These are phyloP conservation scores for Withania somnifera DNA, from an alignment of 305 asterid genomes.

Conservation along the genomic window DNA sequence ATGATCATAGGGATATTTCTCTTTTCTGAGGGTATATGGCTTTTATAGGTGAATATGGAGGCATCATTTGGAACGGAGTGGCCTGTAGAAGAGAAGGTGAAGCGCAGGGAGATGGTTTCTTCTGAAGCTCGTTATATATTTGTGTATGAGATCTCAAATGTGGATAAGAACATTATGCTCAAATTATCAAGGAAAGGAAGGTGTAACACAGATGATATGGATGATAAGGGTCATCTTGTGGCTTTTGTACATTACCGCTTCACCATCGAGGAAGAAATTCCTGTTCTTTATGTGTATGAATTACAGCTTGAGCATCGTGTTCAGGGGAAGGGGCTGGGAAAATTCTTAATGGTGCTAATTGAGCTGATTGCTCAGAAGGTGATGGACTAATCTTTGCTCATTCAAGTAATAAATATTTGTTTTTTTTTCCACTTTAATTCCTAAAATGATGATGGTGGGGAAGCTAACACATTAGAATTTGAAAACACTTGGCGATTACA, in stretches of 20 bases:
- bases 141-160: slow-evolving; percentile 41
- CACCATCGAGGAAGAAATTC: slow-evolving; percentile 70
- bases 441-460: background rate
- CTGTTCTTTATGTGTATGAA: slow-evolving; percentile 85
- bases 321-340: slow-evolving; percentile 93
- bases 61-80: slow-evolving; percentile 66
- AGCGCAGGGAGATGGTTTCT: slow-evolving; percentile 74
- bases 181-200: slow-evolving; percentile 12
- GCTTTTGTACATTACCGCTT: slow-evolving; percentile 86
- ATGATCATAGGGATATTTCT: background rate
- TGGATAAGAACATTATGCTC: slow-evolving; percentile 16
- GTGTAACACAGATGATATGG: slow-evolving; percentile 18
- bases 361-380: slow-evolving; percentile 83
- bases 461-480: background rate
- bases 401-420: no score
- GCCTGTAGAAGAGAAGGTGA: slow-evolving; percentile 76
- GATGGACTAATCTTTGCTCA: background rate
- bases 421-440: background rate
- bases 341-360: slow-evolving; percentile 61
- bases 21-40: slow-evolving; percentile 2
- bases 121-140: slow-evolving; percentile 69
- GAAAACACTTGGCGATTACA: background rate
- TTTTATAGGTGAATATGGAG: slow-evolving; percentile 62
- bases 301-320: slow-evolving; percentile 63
- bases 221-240: slow-evolving; percentile 33